Conservation (phyloP, 2,329 filamentous ascomycete species). For the Apiospora phragmitis region DNA sequence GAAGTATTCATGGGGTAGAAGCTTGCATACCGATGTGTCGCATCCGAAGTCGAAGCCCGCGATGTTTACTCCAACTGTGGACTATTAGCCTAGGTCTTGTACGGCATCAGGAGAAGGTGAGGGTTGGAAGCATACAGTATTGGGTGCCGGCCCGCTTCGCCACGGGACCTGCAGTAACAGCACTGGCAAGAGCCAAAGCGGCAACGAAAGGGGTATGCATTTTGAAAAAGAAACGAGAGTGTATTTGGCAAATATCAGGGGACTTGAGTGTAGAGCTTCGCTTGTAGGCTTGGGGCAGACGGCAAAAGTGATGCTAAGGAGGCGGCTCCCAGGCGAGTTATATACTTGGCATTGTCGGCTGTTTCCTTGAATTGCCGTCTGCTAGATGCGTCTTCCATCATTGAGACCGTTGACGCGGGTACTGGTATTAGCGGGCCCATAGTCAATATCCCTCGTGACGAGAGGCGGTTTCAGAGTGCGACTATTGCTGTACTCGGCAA, state of each 20-base stretch:
- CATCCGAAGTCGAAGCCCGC: slow-evolving; percentile 27
- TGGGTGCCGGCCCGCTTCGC: slow-evolving; percentile 3
- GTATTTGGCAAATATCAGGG: neutral
- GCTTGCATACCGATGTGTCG: slow-evolving; percentile 16
- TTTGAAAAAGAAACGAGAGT: neutral
- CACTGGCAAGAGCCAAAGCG: slow-evolving; percentile 1
- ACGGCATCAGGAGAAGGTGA: neutral
- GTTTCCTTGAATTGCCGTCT: neutral
- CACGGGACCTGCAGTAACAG: neutral
- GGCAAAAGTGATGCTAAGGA: neutral
- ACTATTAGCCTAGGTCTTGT: neutral
- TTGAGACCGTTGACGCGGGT: neutral
- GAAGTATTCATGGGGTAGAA: neutral
- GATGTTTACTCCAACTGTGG: slow-evolving; percentile 22
- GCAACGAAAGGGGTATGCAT: slow-evolving; percentile 1
- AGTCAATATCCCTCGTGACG: neutral
- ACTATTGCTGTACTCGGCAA: neutral
- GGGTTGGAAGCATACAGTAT: neutral
- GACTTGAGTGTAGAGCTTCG: neutral
- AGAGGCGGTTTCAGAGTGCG: neutral
- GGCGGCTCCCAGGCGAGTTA: neutral
- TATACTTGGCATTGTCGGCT: neutral
- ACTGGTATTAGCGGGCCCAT: neutral
- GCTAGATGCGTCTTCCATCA: too few relatives aligned
- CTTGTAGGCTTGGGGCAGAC: neutral